Base-by-base conservation (phyloP, 106 monocot genomes). In the Platanthera zijinensis region DNA sequence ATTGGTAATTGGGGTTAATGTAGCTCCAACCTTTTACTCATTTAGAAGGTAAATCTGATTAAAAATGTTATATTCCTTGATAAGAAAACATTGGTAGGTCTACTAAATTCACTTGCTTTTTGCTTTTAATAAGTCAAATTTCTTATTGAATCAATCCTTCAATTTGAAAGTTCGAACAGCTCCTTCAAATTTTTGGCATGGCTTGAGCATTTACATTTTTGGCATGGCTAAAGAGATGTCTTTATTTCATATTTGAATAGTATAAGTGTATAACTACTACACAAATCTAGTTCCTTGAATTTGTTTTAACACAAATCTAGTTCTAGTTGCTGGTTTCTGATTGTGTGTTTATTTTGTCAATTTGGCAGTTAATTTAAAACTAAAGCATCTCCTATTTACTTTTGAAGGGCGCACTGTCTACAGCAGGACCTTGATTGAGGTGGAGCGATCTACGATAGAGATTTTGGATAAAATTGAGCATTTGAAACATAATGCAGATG, bases 391-490 rank as follows among this genome's bases (percentile, higher is more conserved):
- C 12, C 11, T 75, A 15, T 84, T 97, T 71, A 80, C 12, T 51
- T 97, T 93, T 79, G 78, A 74, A 0, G 96, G 96, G 6, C 83
- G 74, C 11, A 91, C 86, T 52, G 80, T 91, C 8, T 97, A 97
- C 74, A 66, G 90, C 39, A 85, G 84, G 78, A 97, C 96, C 57
- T 15, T 66, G 82, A 4, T 53, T 61, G 96, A 97, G 80, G 96
- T 85, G 51, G 89, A 89, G 79, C 81, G 76, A 79, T 87, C 91
- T 72, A 75, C 86, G 50, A 22, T 17, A 52, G 87, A 91, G 78
- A 78, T 97, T 48, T 79, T 83, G 57, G 73, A 84, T 59, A 89
- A 82, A 72, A 86, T 93, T 25, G 77, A 79, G 28, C 56, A 81
- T 0, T 79, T 56, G 83, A 84, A 83, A 63, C 52, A 72, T 8